Percentiles rank a stretch among this genome's conserved stretches.
Evolutionary conservation across 208 protist species (phyloP).

Genomic region (Trypanosoma brucei): DNA sequence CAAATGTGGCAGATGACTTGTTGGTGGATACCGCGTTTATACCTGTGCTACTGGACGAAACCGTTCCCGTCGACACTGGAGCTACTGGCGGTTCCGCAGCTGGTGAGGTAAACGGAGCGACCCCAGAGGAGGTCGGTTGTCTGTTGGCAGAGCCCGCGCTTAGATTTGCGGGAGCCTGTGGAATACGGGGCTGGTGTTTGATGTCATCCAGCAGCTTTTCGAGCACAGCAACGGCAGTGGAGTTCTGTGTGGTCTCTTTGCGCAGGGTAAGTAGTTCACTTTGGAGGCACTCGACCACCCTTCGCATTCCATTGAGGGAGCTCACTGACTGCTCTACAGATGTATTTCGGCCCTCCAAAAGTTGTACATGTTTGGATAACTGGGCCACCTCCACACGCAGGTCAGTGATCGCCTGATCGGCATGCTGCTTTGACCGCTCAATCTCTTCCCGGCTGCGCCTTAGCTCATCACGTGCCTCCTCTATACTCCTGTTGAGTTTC

Average conservation of each 20-base stretch:
- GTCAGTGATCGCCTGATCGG: not conserved
- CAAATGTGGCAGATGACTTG: too few relatives aligned
- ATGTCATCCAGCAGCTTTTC: constrained; percentile 11
- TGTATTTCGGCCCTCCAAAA: constrained; percentile 10
- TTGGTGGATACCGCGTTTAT: too few relatives aligned
- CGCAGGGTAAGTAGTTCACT: constrained; percentile 8
- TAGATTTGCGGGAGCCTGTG: too few relatives aligned
- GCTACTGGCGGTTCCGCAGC: too few relatives aligned
- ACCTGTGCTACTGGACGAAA: too few relatives aligned
- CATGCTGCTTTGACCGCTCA: not conserved
- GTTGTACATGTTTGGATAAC: constrained; percentile 11
- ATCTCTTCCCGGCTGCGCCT: constrained; percentile 16
- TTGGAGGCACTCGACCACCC: constrained; percentile 1
- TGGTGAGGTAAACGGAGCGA: too few relatives aligned
- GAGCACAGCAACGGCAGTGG: constrained; percentile 9
- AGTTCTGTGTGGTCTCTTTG: constrained; percentile 8
- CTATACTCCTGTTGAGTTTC: constrained; percentile 5
- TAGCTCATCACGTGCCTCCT: constrained; percentile 19
- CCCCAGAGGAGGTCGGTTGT: too few relatives aligned
- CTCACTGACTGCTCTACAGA: constrained; percentile 12
- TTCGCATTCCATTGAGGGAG: constrained; percentile 2
- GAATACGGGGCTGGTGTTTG: not conserved
- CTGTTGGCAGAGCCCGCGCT: too few relatives aligned
- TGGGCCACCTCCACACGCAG: constrained; percentile 17
- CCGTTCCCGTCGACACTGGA: too few relatives aligned